Evolutionary conservation across 805 yeast genomes (phyloP).

Genomic region (Metschnikowia kofuensis): DNA sequence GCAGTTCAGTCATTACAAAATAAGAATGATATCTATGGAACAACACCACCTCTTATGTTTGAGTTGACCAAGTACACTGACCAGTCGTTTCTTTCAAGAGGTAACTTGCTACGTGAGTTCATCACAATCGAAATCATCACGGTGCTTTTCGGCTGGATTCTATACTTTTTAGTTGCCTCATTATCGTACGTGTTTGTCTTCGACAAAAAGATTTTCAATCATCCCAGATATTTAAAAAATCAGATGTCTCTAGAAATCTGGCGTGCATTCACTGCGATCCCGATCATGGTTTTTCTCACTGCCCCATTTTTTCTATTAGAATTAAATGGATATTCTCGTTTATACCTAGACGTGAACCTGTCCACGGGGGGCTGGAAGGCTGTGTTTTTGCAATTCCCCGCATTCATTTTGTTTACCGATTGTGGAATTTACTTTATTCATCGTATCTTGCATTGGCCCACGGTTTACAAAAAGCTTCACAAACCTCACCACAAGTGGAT

Average conservation of each 20-base stretch:
- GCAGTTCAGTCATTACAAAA: conserved; percentile 24
- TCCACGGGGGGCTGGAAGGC: conserved; percentile 69
- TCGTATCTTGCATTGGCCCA: conserved; percentile 91
- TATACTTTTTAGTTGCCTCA: conserved; percentile 73
- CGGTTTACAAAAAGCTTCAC: conserved; percentile 80
- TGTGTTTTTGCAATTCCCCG: conserved; percentile 63
- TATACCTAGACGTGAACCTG: conserved; percentile 65
- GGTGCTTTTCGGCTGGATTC: conserved; percentile 80
- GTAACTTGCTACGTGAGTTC: conserved; percentile 68
- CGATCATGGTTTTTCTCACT: conserved; percentile 82
- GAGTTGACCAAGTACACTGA: conserved; percentile 55
- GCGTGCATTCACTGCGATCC: conserved; percentile 79
- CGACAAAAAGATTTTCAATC: conserved; percentile 88
- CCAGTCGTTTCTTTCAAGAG: conserved; percentile 69
- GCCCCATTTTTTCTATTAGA: conserved; percentile 89
- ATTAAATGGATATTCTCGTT: conserved; percentile 74
- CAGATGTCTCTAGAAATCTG: conserved; percentile 83
- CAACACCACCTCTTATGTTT: conserved; percentile 59
- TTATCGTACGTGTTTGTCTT: conserved; percentile 76
- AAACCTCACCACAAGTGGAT: conserved; percentile 99
- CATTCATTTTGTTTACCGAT: conserved; percentile 90
- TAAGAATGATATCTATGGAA: conserved; percentile 53
- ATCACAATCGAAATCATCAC: conserved; percentile 66
- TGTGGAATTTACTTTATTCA: conserved; percentile 89
- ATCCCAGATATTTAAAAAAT: conserved; percentile 92